Percentiles rank a stretch among this genome's conserved stretches.
phyloP scores from a whole-genome alignment of 2,329 filamentous ascomycete genomes.

The Colletotrichum graminicola region DNA sequence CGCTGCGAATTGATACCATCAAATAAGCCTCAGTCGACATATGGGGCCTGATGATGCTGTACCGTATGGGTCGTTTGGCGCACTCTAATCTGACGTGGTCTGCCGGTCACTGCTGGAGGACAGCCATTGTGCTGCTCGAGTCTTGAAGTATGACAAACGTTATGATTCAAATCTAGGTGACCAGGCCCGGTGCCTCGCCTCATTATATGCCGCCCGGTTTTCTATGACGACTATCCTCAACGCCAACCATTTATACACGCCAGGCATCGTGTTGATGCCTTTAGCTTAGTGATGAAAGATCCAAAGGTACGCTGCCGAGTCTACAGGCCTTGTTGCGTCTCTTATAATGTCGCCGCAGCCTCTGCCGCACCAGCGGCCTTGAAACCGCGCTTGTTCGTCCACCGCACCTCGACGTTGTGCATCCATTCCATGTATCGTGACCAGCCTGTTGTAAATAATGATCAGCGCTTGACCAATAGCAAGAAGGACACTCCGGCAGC shows the following conservation, averaged over 20 bases:
- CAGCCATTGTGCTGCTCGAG: background rate
- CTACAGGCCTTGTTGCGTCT: too few relatives aligned
- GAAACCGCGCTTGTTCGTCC: slow-evolving; percentile 73
- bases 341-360: slow-evolving; percentile 67
- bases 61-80: background rate
- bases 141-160: background rate
- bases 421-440: slow-evolving; percentile 95
- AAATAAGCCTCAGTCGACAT: background rate
- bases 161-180: slow-evolving; percentile 19
- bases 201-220: slow-evolving; percentile 20
- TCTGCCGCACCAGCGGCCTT: slow-evolving; percentile 73
- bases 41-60: too few relatives aligned
- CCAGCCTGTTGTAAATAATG: slow-evolving; percentile 75
- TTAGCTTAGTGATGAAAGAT: background rate
- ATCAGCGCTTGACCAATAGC: slow-evolving; percentile 1
- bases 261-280: slow-evolving; percentile 1
- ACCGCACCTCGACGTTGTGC: slow-evolving; percentile 80
- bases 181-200: slow-evolving; percentile 17
- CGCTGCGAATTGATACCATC: slow-evolving; percentile 22
- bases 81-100: too few relatives aligned
- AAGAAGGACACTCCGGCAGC: slow-evolving; percentile 47
- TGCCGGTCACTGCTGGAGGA: too few relatives aligned
- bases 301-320: slow-evolving; percentile 1
- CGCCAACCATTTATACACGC: slow-evolving; percentile 34
- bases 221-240: slow-evolving; percentile 27